These are phyloP conservation scores for Nemania diffusa DNA, from an alignment of 2,329 filamentous ascomycete species.

Conservation along the genomic window DNA sequence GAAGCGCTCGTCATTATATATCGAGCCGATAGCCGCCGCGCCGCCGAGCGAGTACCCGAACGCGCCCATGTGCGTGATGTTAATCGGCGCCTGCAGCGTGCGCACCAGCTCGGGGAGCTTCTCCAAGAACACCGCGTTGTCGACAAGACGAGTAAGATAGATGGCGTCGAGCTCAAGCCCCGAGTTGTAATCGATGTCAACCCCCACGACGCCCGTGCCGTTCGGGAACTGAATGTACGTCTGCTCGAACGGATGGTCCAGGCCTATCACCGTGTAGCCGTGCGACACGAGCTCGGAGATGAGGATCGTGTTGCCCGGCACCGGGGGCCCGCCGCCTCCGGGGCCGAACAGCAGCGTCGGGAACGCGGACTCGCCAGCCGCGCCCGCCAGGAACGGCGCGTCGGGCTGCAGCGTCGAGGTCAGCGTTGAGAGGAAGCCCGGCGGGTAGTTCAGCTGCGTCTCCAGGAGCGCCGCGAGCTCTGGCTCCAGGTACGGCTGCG, in stretches of 20 bases:
- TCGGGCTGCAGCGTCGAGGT: slow-evolving; percentile 36
- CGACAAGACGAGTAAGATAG: slow-evolving; percentile 16
- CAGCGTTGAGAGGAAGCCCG: slow-evolving; percentile 35
- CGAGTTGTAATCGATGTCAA: slow-evolving; percentile 18
- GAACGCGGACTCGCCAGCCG: neutral
- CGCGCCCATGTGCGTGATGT: slow-evolving; percentile 16
- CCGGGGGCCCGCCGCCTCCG: slow-evolving; percentile 26
- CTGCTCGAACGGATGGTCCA: slow-evolving; percentile 46
- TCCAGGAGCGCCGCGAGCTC: slow-evolving; percentile 38
- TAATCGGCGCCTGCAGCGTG: slow-evolving; percentile 28
- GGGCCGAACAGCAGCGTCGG: slow-evolving; percentile 39
- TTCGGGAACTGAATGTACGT: slow-evolving; percentile 44
- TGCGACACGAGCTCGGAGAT: slow-evolving; percentile 34
- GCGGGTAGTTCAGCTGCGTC: slow-evolving; percentile 32
- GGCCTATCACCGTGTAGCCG: slow-evolving; percentile 38
- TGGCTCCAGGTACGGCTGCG: slow-evolving; percentile 40
- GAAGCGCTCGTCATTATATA: slow-evolving; percentile 14
- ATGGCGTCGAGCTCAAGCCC: neutral
- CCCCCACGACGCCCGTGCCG: slow-evolving; percentile 39
- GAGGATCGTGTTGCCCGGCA: slow-evolving; percentile 30
- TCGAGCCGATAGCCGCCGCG: slow-evolving; percentile 21
- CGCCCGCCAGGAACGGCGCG: slow-evolving; percentile 11
- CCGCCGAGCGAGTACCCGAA: slow-evolving; percentile 44
- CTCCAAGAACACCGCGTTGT: slow-evolving; percentile 15
- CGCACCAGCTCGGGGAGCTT: slow-evolving; percentile 7